Conservation (phyloP, 1,284 basidiomycete species). For the Tylopilus sp. region DNA sequence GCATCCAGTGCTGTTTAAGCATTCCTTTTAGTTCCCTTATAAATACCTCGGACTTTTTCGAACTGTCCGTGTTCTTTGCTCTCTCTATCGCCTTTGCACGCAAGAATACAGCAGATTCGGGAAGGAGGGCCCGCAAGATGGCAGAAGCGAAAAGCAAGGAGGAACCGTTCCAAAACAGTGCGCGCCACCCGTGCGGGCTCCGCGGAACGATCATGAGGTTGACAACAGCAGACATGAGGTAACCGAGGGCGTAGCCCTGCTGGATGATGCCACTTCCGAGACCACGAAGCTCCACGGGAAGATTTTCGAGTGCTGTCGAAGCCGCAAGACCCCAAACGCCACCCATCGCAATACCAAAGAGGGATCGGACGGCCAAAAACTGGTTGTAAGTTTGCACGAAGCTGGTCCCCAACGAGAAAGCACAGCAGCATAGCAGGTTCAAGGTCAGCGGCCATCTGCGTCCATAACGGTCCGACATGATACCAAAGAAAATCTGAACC, state of each 20-base stretch:
- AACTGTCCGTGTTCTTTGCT: conserved; percentile 37
- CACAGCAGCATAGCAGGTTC: conserved; percentile 70
- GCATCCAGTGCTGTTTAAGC: conserved; percentile 81
- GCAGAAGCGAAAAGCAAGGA: conserved; percentile 81
- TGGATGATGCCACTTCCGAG: conserved; percentile 86
- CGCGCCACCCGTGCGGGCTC: conserved; percentile 51
- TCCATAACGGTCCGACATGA: conserved; percentile 84
- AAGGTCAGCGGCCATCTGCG: conserved; percentile 87
- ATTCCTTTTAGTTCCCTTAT: conserved; percentile 68
- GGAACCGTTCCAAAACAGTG: conserved; percentile 64
- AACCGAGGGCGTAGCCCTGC: conserved; percentile 74
- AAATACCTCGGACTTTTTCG: conserved; percentile 69
- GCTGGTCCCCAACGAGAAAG: conserved; percentile 76
- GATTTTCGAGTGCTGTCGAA: conserved; percentile 82
- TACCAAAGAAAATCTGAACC: conserved; percentile 64
- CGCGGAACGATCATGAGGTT: conserved; percentile 70
- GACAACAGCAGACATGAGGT: conserved; percentile 64
- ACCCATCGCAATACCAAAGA: conserved; percentile 89
- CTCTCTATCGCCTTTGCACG: conserved; percentile 51
- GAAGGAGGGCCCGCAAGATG: conserved; percentile 63
- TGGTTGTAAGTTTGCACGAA: conserved; percentile 63
- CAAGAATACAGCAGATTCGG: conserved; percentile 80
- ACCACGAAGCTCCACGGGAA: conserved; percentile 85
- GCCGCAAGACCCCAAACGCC: conserved; percentile 77
- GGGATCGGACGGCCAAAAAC: conserved; percentile 69